Base-by-base conservation (phyloP, 83 land plant species). In the Diphasiastrum complanatum region DNA sequence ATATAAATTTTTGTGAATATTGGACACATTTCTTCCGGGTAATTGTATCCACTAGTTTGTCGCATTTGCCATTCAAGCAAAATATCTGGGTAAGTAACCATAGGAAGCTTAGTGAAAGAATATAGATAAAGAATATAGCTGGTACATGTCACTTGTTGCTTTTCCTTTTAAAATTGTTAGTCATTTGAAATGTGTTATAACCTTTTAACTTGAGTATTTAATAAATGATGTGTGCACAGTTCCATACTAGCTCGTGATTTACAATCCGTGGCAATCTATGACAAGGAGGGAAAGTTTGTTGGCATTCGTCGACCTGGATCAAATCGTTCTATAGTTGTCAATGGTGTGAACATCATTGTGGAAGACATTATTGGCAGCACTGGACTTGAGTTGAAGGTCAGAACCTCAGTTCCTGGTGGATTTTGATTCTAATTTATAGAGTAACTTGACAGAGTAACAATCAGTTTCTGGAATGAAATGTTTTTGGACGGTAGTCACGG, bases 241-340 rank as follows among this genome's bases (percentile, higher is more conserved):
- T 93, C 98, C 25, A 88, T 93, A 77, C 79, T 93, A 47, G 96
- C 96, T 36, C 87, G 98, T 35, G 98, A 93, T 76, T 67, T 93
- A 34, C 95, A 93, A 41, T 85, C 91, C 2, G 83, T 89, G 45
- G 84, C 85, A 61, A 34, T 93, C 20, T 93, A 93, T 74, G 98
- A 93, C 66, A 74, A 83, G 57, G 78, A 78, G 58, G 98, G 98
- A 48, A 77, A 83, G 41, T 93, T 93, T 75, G 91, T 67, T 11
- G 98, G 98, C 25, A 86, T 93, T 1, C 75, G 98, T 32, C 71
- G 98, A 27, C 91, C 91, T 22, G 82, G 77, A 46, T 93, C 98
- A 48, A 75, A 68, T 34, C 85, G 80, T 45, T 87, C 98, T 23
- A 93, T 93, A 55, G 83, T 71, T 1, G 79, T 89, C 26, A 76